phyloP scores from a whole-genome alignment of 1,284 basidiomycete genomes.

The Sphagnurus paluster region DNA sequence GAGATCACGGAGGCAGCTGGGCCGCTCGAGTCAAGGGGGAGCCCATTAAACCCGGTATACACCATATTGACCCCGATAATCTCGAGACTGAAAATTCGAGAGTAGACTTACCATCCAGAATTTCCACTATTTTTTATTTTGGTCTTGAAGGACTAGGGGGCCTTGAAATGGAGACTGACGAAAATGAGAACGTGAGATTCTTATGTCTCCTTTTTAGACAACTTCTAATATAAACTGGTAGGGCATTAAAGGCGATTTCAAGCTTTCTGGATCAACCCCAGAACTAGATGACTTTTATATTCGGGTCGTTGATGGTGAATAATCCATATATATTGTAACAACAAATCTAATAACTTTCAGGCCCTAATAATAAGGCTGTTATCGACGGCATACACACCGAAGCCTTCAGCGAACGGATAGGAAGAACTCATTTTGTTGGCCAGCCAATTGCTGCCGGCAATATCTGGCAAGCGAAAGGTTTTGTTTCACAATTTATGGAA shows the following conservation, averaged over 20 bases:
- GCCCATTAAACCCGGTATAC: slow-evolving; percentile 68
- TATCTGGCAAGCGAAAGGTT: slow-evolving; percentile 87
- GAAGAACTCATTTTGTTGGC: slow-evolving; percentile 76
- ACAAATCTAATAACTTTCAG: slow-evolving; percentile 32
- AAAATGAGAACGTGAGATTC: slow-evolving; percentile 65
- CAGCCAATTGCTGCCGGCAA: slow-evolving; percentile 61
- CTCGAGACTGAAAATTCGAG: slow-evolving; percentile 5
- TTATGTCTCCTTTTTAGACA: background rate
- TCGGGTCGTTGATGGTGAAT: slow-evolving; percentile 75
- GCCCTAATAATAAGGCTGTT: slow-evolving; percentile 56
- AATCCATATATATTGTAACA: background rate
- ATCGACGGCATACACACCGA: slow-evolving; percentile 55
- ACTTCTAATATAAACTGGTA: slow-evolving; percentile 29
- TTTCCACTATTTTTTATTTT: slow-evolving; percentile 82
- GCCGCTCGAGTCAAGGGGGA: slow-evolving; percentile 84
- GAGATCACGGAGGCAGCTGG: slow-evolving; percentile 86
- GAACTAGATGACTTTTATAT: slow-evolving; percentile 84
- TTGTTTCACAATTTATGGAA: background rate
- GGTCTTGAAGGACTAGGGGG: slow-evolving; percentile 87
- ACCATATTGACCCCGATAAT: background rate
- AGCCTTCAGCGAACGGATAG: slow-evolving; percentile 62
- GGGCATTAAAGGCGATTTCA: slow-evolving; percentile 72
- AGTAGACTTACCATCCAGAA: slow-evolving; percentile 54
- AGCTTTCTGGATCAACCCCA: slow-evolving; percentile 70
- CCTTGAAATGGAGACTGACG: slow-evolving; percentile 75